Base-by-base conservation (phyloP, 2,329 filamentous ascomycete genomes). In the Calonectria pseudoreteaudii region DNA sequence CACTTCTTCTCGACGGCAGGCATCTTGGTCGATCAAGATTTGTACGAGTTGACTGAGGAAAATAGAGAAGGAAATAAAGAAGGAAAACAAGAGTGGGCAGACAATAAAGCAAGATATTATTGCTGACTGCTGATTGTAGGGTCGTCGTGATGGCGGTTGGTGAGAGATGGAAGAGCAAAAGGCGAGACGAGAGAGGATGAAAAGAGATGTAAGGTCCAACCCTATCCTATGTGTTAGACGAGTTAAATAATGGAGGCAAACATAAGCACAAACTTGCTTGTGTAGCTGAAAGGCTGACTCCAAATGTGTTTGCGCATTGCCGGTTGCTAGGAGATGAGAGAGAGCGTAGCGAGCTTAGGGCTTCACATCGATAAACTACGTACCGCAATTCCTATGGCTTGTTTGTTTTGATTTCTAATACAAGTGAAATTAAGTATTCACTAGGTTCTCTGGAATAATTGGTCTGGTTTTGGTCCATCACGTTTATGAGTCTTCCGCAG, bases 1-100 rank as follows among this genome's bases (percentile, higher is more conserved):
- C 85, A 86, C 72, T 84, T 85, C 80, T 85, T 86, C 47, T 83
- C 82, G 2, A 72, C 20, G 9, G 73, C 75, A 72, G 79, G 77
- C 82, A 82, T 83, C 14, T 9, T 69, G 70, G 53, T 6, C 44
- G 60, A 66, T 7, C 23, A 14, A 10, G 26, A 30, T 36, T 36
- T 28, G 9, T 8, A 49, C 13, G 36, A n/a, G 6, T 10, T 20
- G 36, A 16, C 23, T 5, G 36, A 26, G 38, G 26, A 20, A 38
- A n/a, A 36, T 20, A 41, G 20, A 38, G 14, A 30, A 31, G 23
- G 26, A 30, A n/a, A 36, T 20, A 41, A 18, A 38, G 14, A 30
- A 31, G 23, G 26, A 30, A n/a, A 31, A 23, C 4, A 14, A 28
- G 9, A 14, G 10, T 44, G 62, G 23, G 41, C 5, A 44, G 38